Evolutionary conservation across 768 basidiomycete genomes (phyloP).

Genomic region (Megacollybia marginata): DNA sequence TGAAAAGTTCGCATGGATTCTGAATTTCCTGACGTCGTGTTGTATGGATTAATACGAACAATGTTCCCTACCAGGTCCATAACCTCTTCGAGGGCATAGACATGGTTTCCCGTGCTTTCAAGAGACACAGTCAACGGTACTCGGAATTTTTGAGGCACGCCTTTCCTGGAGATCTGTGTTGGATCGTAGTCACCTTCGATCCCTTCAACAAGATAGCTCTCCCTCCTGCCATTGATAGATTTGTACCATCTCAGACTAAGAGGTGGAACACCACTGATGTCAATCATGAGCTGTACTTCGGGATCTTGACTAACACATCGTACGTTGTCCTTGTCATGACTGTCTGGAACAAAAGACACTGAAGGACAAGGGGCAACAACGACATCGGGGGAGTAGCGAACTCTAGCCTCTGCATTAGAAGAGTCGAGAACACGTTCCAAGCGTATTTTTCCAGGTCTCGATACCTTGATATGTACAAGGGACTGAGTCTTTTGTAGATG

Average conservation of each 20-base stretch:
- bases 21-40: conserved; percentile 26
- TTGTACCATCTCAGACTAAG: conserved; percentile 73
- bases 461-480: conserved; percentile 62
- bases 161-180: conserved; percentile 4
- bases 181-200: conserved; percentile 53
- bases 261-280: conserved; percentile 68
- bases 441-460: conserved; percentile 66
- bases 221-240: conserved; percentile 55
- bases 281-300: conserved; percentile 49
- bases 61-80: conserved; percentile 79
- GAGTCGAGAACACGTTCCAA: conserved; percentile 70
- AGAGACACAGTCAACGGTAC: conserved; percentile 65
- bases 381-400: conserved; percentile 57
- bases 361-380: conserved; percentile 78
- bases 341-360: conserved; percentile 54
- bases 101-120: conserved; percentile 56
- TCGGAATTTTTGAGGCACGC: conserved; percentile 46
- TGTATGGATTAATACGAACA: conserved; percentile 33
- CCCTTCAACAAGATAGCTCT: conserved; percentile 76
- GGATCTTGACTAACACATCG: conserved; percentile 67
- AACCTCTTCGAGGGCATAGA: conserved; percentile 74
- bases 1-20: conserved; percentile 53
- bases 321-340: conserved; percentile 31
- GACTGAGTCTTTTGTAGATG: conserved; percentile 69
- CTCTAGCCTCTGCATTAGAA: conserved; percentile 63